Percentiles rank a stretch among this genome's conserved stretches.
Conservation (phyloP, 305 asterid genomes). For the Ajuga reptans region DNA sequence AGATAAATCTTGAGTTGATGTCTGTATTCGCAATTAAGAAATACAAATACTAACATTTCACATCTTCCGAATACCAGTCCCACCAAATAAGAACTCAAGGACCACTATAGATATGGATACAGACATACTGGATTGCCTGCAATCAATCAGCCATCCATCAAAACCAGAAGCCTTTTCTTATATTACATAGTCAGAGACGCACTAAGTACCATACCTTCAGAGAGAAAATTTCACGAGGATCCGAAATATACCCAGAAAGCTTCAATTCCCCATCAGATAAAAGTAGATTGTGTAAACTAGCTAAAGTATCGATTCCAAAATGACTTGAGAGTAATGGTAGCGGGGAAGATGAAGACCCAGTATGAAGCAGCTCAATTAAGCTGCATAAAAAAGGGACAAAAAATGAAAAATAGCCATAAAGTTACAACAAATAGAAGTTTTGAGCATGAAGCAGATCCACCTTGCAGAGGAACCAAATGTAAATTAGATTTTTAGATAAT, state of each 20-base stretch:
- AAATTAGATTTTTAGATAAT: neutral
- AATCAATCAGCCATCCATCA: constrained; percentile 34
- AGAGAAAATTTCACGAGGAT: constrained; percentile 44
- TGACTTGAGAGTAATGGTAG: constrained; percentile 51
- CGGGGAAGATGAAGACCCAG: constrained; percentile 63
- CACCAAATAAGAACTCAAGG: constrained; percentile 22
- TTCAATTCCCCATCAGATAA: constrained; percentile 46
- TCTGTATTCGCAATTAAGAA: constrained; percentile 56
- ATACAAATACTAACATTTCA: constrained; percentile 25
- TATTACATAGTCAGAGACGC: constrained; percentile 17
- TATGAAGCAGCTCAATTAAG: constrained; percentile 53
- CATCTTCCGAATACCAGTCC: constrained; percentile 20
- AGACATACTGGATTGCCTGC: constrained; percentile 87
- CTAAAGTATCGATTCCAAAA: constrained; percentile 56
- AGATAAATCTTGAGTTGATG: constrained; percentile 80
- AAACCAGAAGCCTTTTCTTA: constrained; percentile 6
- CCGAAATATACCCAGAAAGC: constrained; percentile 80
- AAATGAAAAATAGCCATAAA: constrained; percentile 13
- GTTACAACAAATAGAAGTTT: constrained; percentile 3
- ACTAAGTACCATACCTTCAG: constrained; percentile 50
- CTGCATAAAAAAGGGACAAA: constrained; percentile 40
- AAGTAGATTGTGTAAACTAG: constrained; percentile 40
- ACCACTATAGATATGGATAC: constrained; percentile 53
- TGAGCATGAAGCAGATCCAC: constrained; percentile 30
- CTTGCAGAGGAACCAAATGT: constrained; percentile 26